Evolutionary conservation across 768 basidiomycete genomes (phyloP), one percentile per base, ranked within the genome.

Genomic region (Trametes coccinea): DNA sequence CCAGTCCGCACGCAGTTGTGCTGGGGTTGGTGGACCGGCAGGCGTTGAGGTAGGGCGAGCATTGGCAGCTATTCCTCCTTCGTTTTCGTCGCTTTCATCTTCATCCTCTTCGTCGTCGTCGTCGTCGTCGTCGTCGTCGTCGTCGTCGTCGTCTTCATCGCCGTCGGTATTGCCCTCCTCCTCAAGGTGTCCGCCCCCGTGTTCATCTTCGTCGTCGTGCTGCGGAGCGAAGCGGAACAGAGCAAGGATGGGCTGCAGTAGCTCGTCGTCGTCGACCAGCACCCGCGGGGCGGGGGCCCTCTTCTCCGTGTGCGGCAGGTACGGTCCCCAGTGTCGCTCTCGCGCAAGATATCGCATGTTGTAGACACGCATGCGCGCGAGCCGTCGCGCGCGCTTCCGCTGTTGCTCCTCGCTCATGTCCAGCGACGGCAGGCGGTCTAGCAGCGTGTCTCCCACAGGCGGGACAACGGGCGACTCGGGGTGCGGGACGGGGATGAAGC

Each of bases 1-100:
- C 69, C 84, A 86, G 65, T 86, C 84, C 0, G 78, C 62, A 16
- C 71, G 70, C 22, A 79, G 72, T 30, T 73, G 69, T 3, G 71
- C 43, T 3, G 52, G 17, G 1, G 63, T 4, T 22, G 65, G 64
- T 39, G 56, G 62, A 14, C 5, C 11, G 6, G 47, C 17, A n/a
- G 27, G 37, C 14, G 31, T 43, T 4, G 31, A 13, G 4, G 4
- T 22, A n/a, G 13, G 37, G 43, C 13, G 22, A 5, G 54, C 52
- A 46, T 37, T 48, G 13, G 27, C 41, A 27, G 48, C 64, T 10
- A 48, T 68, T 2, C 43, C 57, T 13, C 2, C 57, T 2, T 22
- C 58, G 22, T 41, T 11, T 22, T 60, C 53, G 40, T 22, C 46
- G 2, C 43, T 22, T 22, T 22, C 46, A 31, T 59, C 66, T 10